These are phyloP conservation scores for Serpula lacrymans DNA, from an alignment of 768 basidiomycete genomes.

Conservation along the genomic window DNA sequence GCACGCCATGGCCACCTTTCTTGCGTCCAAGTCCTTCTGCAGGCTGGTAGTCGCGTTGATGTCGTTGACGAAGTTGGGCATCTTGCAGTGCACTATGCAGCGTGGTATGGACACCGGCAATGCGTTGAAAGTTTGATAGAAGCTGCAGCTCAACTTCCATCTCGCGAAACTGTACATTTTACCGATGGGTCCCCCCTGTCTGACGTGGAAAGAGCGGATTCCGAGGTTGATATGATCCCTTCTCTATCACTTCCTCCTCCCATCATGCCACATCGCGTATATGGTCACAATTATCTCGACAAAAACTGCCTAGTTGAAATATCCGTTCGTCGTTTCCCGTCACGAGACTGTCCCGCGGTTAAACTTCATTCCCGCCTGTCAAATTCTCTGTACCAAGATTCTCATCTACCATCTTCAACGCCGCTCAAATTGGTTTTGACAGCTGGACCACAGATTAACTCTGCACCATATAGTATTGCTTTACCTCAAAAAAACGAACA, in stretches of 20 bases:
- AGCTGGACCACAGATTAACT: slow-evolving; percentile 74
- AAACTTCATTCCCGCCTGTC: slow-evolving; percentile 73
- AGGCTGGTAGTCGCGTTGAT: slow-evolving; percentile 75
- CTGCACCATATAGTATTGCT: slow-evolving; percentile 87
- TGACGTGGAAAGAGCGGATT: slow-evolving; percentile 40
- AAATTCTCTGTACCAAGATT: slow-evolving; percentile 63
- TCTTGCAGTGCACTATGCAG: slow-evolving; percentile 88
- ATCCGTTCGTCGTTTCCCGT: slow-evolving; percentile 61
- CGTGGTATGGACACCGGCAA: slow-evolving; percentile 87
- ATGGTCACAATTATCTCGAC: slow-evolving; percentile 95
- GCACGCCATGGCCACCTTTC: slow-evolving; percentile 77
- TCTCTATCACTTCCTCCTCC: slow-evolving; percentile 94
- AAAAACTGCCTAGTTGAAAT: slow-evolving; percentile 83
- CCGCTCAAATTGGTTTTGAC: slow-evolving; percentile 96
- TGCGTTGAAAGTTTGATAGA: slow-evolving; percentile 62
- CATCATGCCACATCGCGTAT: slow-evolving; percentile 96
- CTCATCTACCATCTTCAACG: slow-evolving; percentile 63
- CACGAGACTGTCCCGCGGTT: slow-evolving; percentile 42
- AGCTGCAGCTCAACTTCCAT: slow-evolving; percentile 22
- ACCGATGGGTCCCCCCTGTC: slow-evolving; percentile 7
- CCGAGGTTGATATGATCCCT: slow-evolving; percentile 89
- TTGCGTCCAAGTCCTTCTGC: slow-evolving; percentile 76
- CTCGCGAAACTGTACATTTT: slow-evolving; percentile 22
- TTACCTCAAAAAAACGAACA: slow-evolving; percentile 72
- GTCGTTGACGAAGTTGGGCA: slow-evolving; percentile 82